Base-by-base conservation (phyloP, 1,139 yeast species). In the Candida sp. region DNA sequence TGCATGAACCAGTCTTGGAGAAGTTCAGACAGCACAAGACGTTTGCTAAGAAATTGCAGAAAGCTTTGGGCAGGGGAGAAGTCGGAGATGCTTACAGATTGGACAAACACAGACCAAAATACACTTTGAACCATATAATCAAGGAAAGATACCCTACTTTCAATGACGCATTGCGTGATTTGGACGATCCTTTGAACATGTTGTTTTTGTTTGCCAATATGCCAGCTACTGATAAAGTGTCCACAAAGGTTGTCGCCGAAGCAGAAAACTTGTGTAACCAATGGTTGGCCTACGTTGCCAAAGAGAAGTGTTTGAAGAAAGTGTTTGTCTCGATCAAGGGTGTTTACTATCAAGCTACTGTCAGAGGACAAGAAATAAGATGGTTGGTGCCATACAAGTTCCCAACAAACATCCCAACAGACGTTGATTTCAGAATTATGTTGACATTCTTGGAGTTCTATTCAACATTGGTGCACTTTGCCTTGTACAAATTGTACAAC, bases 371-470 rank as follows among this genome's bases (percentile, higher is more conserved):
- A 70, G 97, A 90, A 60, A 80, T 94, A 47, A 84, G 96, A 75
- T 94, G 99, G 99, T 82, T 94, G 57, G 96, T 91, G 46, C 99
- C 99, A 28, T 94, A 88, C 81, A 93, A 92, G 70, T 94, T 93
- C 76, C 97, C 99, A 25, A 96, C 94, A 68, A 89, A 90, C 68
- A 88, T 94, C 61, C 99, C 99, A 42, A 73, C 87, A 44, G 99
- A 94, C 69, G 88, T 94, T 56, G 99, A 94, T 73, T 93, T 96
- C 78, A 84, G 96, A 72, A 91, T 94, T 75, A 94, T 94, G 99
- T 80, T 92, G 66, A 93, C 99, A 1, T 94, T 94, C 73, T 82
- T 94, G 67, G 99, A 94, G 73, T 93, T 96, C 70, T 94, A 94
- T 75, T 88, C 97, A 31, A 94, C 98, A 28, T 76, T 94, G 62